A percentile compares a stretch with the other conserved stretches of the same genome.
phyloP scores from a whole-genome alignment of 495 filamentous ascomycete genomes.

The Neurospora sp. region DNA sequence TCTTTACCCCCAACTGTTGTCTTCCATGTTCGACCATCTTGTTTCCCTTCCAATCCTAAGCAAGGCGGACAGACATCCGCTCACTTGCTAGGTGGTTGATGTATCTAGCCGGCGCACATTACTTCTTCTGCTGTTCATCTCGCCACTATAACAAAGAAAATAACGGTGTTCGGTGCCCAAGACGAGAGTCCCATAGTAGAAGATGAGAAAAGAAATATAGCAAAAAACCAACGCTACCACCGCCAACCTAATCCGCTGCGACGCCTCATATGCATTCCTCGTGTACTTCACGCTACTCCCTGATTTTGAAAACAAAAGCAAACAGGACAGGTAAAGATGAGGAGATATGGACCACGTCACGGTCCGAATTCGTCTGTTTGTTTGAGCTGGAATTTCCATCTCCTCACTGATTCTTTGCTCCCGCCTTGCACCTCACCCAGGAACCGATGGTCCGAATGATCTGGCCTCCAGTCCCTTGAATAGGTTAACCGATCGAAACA shows the following conservation, averaged over 20 bases:
- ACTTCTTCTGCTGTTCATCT: background rate
- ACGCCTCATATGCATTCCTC: slow-evolving; percentile 2
- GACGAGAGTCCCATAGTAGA: background rate
- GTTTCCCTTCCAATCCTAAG: background rate
- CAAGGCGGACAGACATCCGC: background rate
- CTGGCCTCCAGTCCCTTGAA: background rate
- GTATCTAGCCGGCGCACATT: background rate
- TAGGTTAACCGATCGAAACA: background rate
- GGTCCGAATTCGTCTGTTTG: background rate
- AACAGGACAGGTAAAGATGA: background rate
- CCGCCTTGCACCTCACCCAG: background rate
- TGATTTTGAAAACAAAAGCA: background rate
- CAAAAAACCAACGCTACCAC: background rate
- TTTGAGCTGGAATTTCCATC: background rate
- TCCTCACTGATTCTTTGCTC: background rate
- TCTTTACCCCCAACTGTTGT: background rate
- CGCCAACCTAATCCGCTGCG: background rate
- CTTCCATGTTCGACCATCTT: background rate
- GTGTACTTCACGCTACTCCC: slow-evolving; percentile 4
- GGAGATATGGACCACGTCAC: background rate
- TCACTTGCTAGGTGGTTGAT: background rate
- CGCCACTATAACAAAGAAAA: background rate
- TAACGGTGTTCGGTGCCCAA: background rate
- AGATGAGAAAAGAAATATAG: background rate
- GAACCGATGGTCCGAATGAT: background rate